Conservation (phyloP, 371 early-diverging fungal species). For the Mycotypha africana region DNA sequence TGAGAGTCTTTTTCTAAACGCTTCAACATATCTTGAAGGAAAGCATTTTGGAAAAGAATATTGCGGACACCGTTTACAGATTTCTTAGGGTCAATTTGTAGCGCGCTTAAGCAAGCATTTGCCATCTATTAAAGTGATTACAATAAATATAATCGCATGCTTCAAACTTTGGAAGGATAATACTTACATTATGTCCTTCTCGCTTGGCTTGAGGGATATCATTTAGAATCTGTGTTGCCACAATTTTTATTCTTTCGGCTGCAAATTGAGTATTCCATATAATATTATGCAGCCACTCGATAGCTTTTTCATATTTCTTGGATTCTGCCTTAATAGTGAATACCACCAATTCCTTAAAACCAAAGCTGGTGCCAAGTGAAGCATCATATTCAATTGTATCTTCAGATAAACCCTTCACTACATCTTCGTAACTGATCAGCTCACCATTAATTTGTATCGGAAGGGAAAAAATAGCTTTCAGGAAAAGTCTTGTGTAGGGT, state of each 20-base stretch:
- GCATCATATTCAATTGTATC: slow-evolving; percentile 55
- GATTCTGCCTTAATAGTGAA: slow-evolving; percentile 47
- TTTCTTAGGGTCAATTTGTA: slow-evolving; percentile 45
- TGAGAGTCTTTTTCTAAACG: slow-evolving; percentile 44
- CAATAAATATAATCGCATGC: not conserved
- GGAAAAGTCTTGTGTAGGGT: slow-evolving; percentile 52
- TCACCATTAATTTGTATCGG: slow-evolving; percentile 44
- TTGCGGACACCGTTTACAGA: slow-evolving; percentile 47
- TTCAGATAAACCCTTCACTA: slow-evolving; percentile 51
- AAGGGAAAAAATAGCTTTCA: slow-evolving; percentile 53
- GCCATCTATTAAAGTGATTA: slow-evolving; percentile 39
- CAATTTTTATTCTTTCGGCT: slow-evolving; percentile 54
- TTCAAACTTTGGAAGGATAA: too few relatives aligned
- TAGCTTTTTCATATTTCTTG: slow-evolving; percentile 47
- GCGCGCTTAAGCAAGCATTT: slow-evolving; percentile 37
- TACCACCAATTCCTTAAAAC: slow-evolving; percentile 47
- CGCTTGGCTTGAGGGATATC: slow-evolving; percentile 62
- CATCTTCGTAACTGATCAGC: slow-evolving; percentile 49
- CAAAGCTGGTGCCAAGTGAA: slow-evolving; percentile 37
- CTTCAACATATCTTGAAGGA: slow-evolving; percentile 49
- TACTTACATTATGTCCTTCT: slow-evolving; percentile 53
- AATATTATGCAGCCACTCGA: slow-evolving; percentile 58
- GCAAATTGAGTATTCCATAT: slow-evolving; percentile 61
- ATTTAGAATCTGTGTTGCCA: slow-evolving; percentile 52
- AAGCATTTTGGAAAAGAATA: slow-evolving; percentile 46